phyloP scores from a whole-genome alignment of 2,329 filamentous ascomycete genomes.

The Endothia cerciana region DNA sequence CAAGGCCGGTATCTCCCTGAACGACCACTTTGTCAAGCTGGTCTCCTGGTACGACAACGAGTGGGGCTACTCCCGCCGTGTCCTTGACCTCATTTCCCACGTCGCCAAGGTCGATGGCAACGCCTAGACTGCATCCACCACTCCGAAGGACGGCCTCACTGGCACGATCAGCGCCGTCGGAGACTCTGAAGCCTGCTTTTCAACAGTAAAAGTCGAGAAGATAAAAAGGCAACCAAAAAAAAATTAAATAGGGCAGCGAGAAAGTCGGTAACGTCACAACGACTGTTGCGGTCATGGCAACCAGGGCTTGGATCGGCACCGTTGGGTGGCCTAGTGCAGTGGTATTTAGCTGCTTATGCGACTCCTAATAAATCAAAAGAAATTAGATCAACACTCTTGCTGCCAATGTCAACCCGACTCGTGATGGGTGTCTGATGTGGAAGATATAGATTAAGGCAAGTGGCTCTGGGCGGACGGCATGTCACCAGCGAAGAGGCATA shows the following conservation, averaged over 20 bases:
- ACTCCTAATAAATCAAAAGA: constrained; percentile 22
- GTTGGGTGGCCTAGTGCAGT: constrained; percentile 20
- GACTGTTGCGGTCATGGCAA: constrained; percentile 24
- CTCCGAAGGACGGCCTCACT: constrained; percentile 1
- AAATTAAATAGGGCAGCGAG: constrained; percentile 22
- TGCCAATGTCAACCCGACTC: not conserved
- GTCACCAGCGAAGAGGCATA: no score
- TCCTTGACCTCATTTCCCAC: constrained; percentile 79
- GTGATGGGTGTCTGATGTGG: not conserved
- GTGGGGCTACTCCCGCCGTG: constrained; percentile 98
- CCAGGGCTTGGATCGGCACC: constrained; percentile 9
- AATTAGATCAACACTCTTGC: not conserved
- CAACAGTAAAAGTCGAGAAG: not conserved
- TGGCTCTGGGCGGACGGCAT: no score
- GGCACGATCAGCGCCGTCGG: not conserved
- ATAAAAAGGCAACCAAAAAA: not conserved
- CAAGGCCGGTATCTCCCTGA: constrained; percentile 98
- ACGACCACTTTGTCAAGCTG: constrained; percentile 98
- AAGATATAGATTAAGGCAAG: not conserved
- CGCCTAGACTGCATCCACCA: constrained; percentile 44
- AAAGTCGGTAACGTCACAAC: constrained; percentile 29
- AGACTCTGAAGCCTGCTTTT: constrained; percentile 9
- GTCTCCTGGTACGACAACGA: constrained; percentile 99
- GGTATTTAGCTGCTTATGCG: constrained; percentile 18
- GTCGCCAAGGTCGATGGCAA: constrained; percentile 75